A percentile compares a stretch with the other conserved stretches of the same genome.
Conservation (phyloP, 495 filamentous ascomycete genomes). For the Poronia punctata region DNA sequence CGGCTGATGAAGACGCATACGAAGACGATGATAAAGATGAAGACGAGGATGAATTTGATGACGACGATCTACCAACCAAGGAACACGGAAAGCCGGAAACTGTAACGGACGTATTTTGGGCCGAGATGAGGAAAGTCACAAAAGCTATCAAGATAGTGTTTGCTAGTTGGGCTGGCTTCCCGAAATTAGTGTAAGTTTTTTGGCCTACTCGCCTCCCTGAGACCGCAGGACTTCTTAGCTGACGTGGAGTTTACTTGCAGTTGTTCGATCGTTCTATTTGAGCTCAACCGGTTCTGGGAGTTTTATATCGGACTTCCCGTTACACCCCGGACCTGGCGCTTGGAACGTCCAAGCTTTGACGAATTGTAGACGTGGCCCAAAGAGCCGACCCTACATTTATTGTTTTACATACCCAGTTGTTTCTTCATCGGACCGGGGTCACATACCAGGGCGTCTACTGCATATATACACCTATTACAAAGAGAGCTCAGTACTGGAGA, state of each 20-base stretch:
- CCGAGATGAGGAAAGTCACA: constrained; percentile 57
- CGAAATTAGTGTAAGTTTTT: constrained; percentile 61
- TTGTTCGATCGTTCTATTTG: constrained; percentile 51
- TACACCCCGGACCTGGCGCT: constrained; percentile 57
- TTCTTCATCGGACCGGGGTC: too few species aligned
- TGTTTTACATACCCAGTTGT: too few species aligned
- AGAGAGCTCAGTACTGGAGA: too few species aligned
- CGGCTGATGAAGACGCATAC: too few species aligned
- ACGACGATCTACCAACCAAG: constrained; percentile 29
- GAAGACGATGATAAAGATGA: constrained; percentile 16
- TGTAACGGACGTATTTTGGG: constrained; percentile 50
- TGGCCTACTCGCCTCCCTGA: not conserved
- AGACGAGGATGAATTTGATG: constrained; percentile 32
- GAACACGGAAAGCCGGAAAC: constrained; percentile 27
- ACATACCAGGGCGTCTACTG: too few species aligned
- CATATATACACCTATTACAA: too few species aligned
- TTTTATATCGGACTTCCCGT: constrained; percentile 77
- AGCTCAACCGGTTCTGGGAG: constrained; percentile 59
- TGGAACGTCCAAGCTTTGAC: constrained; percentile 50
- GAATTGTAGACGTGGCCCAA: constrained; percentile 45
- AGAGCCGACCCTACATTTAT: too few species aligned
- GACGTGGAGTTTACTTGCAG: constrained; percentile 30
- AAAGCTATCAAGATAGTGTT: constrained; percentile 59
- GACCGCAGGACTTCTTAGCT: not conserved
- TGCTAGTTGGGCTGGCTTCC: constrained; percentile 60